These are phyloP conservation scores for Hura crepitans DNA, from an alignment of 441 rosid species.

Conservation along the genomic window DNA sequence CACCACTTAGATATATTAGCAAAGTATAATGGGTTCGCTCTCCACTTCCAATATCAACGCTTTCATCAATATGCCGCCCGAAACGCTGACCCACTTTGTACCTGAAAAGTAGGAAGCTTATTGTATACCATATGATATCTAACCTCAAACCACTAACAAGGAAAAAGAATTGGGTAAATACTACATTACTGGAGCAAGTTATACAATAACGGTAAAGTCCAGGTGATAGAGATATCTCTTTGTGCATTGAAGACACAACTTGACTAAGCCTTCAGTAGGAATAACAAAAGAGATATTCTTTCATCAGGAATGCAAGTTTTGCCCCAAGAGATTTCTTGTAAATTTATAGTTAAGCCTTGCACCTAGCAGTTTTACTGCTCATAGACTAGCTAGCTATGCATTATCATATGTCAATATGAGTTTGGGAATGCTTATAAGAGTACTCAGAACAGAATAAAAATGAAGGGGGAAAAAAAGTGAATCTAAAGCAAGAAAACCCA, in stretches of 20 bases:
- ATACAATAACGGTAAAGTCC: neutral
- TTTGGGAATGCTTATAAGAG: neutral
- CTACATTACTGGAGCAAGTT: neutral
- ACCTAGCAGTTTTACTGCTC: neutral
- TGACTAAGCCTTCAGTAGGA: neutral
- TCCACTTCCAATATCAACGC: constrained; percentile 70
- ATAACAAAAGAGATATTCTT: neutral
- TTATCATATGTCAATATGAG: neutral
- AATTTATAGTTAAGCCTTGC: neutral
- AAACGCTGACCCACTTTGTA: constrained; percentile 79
- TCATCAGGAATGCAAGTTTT: neutral
- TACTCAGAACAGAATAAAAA: neutral
- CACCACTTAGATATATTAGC: constrained; percentile 80
- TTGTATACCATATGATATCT: neutral
- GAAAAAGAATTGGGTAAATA: neutral
- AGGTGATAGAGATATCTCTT: neutral
- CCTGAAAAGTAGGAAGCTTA: constrained; percentile 37
- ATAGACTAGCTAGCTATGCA: neutral
- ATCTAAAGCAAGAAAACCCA: constrained; percentile 11
- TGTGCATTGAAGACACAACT: constrained; percentile 5
- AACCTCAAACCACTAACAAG: neutral
- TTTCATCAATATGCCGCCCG: constrained; percentile 86
- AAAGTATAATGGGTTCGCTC: constrained; percentile 71
- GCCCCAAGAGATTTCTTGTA: neutral
- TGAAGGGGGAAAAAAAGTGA: too few relatives aligned